Base-by-base conservation (phyloP, 23 red algal genomes). In the Gracilariopsis chorda region DNA sequence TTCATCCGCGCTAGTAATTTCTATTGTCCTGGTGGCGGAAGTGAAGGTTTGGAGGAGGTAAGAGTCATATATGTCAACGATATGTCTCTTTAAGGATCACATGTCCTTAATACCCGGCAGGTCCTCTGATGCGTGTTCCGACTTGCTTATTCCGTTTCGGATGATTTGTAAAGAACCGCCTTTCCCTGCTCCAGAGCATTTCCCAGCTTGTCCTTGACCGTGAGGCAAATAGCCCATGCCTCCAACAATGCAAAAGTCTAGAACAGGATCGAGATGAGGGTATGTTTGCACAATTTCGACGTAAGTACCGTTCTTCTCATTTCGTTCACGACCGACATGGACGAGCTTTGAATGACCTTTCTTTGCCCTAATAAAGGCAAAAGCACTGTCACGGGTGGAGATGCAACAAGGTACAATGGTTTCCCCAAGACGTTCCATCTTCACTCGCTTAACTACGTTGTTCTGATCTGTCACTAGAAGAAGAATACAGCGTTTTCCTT, bases 141-240 rank as follows among this genome's bases (percentile, higher is more conserved):
- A 78, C 51, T 96, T 94, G 69, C 93, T 87, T 32, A 96, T 99
- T 40, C 97, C 97, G 46, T 99, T 99, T 1, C 97, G 93, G 20
- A 99, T 88, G 28, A 99, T 82, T 25, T 93, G 78, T 64, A 98
- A 51, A 13, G 92, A 95, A 17, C 96, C 96, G 81, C 84, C 88
- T 24, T 92, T 94, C 32, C 70, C 84, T 46, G 77, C 45, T 3
- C 97, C 97, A n/a, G 93, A 96, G 78, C 97, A 99, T 34, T 93
- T 95, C 58, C 96, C 93, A 19, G 96, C 86, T 34, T 94, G 90
- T 0, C 94, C 92, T 77, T 96, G 93, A 42, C 97, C 92, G 33
- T 94, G 90, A 39, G 51, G 67, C 30, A 91, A 82, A 29, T 91
- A 82, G 7, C 77, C 77, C 61, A 90, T 94, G 19, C 77, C 76